Base-by-base conservation (phyloP, 73 alveolate genomes). In the Halteria grandinella region DNA sequence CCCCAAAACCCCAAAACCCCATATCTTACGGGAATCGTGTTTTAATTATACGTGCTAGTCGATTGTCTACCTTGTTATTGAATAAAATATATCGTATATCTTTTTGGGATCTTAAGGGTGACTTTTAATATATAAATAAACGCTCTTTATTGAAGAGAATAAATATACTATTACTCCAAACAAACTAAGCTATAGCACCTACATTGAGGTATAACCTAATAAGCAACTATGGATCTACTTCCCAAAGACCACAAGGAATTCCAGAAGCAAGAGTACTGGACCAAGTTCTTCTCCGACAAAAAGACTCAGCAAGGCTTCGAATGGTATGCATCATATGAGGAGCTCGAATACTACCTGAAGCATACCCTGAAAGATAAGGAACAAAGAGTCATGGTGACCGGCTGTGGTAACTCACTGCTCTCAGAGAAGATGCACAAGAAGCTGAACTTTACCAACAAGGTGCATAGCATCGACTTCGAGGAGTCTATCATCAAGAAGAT, bases 391-490 rank as follows among this genome's bases (percentile, higher is more conserved):
- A 55, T 87, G 53, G 89, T 80, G 52, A 84, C 83, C 28, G 95
- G 95, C 12, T 88, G 95, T 88, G 95, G 95, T 25, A 88, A 88
- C 66, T 88, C 95, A 14, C 70, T 82, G 52, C 75, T 88, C 62
- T 71, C 92, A 20, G 75, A 71, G 55, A 84, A 88, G 62, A 82
- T 88, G 95, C 84, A 73, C 51, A 37, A 69, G 32, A 69, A 79
- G 24, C 28, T 53, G 54, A 85, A 85, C 52, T n/a, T n/a, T n/a
- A 64, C 17, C 73, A 74, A 59, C 69, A 63, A 88, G 33, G 83
- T 88, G 15, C 81, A 87, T 23, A 88, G 85, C 71, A 83, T 88
- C 41, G 95, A 88, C 51, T 82, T 79, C 44, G 88, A 88, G 7
- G 89, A 71, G 73, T 47, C 52, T 41, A 90, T 83, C 4, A 74